Conservation (phyloP, 768 basidiomycete genomes). For the Hygrophorus russula region DNA sequence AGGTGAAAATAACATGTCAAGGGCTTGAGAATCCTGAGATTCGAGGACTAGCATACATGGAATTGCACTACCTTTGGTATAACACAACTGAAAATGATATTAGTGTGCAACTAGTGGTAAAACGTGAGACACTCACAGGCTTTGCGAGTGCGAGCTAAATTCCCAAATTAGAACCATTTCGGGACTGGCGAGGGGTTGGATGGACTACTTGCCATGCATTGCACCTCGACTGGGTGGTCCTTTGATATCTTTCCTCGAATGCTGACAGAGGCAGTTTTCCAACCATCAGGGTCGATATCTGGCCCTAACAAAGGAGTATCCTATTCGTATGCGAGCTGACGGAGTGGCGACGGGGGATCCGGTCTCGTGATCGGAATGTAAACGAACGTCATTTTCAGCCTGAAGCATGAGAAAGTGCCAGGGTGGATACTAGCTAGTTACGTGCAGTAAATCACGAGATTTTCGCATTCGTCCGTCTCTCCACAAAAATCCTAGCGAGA, state of each 20-base stretch:
- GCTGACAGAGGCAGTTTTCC: slow-evolving; percentile 30
- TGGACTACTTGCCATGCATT: slow-evolving; percentile 26
- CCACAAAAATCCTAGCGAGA: too few relatives aligned
- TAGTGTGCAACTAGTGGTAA: too few relatives aligned
- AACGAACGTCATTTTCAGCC: slow-evolving; percentile 41
- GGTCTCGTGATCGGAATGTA: slow-evolving; percentile 38
- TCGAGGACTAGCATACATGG: slow-evolving; percentile 35
- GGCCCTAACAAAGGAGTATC: slow-evolving; percentile 32
- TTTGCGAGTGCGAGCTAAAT: too few relatives aligned
- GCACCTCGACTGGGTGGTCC: slow-evolving; percentile 25
- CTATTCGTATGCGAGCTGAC: slow-evolving; percentile 38
- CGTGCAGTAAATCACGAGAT: too few relatives aligned
- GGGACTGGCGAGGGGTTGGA: background rate
- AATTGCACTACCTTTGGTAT: slow-evolving; percentile 37
- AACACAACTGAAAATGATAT: slow-evolving; percentile 23
- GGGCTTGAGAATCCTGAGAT: slow-evolving; percentile 23
- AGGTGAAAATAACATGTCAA: slow-evolving; percentile 33
- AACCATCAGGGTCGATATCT: slow-evolving; percentile 35
- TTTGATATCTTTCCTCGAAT: slow-evolving; percentile 30
- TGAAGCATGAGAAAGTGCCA: slow-evolving; percentile 1
- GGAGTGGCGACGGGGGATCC: slow-evolving; percentile 30
- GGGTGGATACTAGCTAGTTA: too few relatives aligned
- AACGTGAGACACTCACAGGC: too few relatives aligned
- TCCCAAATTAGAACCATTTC: too few relatives aligned
- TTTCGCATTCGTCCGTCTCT: too few relatives aligned